Evolutionary conservation across 805 yeast species (phyloP).

Genomic region (Blastobotrys peoriensis): DNA sequence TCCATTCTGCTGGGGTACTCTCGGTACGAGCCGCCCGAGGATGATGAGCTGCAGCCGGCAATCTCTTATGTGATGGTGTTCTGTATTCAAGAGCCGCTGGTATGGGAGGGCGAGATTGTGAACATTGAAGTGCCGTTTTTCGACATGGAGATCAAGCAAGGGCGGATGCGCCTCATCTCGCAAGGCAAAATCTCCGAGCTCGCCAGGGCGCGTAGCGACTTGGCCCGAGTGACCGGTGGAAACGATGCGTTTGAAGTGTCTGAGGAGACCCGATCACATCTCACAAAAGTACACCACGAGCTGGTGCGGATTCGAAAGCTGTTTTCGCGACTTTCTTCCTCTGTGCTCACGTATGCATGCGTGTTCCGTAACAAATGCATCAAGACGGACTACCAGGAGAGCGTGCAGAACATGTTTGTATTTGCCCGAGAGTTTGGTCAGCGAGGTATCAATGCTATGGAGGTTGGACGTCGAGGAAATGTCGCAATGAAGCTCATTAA

Average conservation of each 20-base stretch:
- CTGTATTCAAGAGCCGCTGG: constrained; percentile 75
- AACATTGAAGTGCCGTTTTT: constrained; percentile 36
- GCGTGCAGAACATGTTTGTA: constrained; percentile 65
- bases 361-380: constrained; percentile 43
- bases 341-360: constrained; percentile 56
- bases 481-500: constrained; percentile 67
- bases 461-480: constrained; percentile 57
- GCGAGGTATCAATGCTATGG: constrained; percentile 59
- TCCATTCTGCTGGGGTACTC: constrained; percentile 28
- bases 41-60: constrained; percentile 19
- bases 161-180: constrained; percentile 60
- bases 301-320: constrained; percentile 57
- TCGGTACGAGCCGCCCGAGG: constrained; percentile 23
- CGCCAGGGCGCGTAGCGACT: constrained; percentile 48
- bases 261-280: constrained; percentile 62
- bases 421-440: constrained; percentile 80
- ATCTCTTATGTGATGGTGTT: constrained; percentile 65
- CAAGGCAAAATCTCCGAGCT: constrained; percentile 61
- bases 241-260: constrained; percentile 39
- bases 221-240: constrained; percentile 53
- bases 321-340: constrained; percentile 60
- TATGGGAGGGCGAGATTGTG: constrained; percentile 82
- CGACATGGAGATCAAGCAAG: constrained; percentile 53
- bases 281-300: constrained; percentile 67
- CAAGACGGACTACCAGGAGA: constrained; percentile 52